Conservation (phyloP, 1,284 basidiomycete species). For the Boletus semigastroideus region DNA sequence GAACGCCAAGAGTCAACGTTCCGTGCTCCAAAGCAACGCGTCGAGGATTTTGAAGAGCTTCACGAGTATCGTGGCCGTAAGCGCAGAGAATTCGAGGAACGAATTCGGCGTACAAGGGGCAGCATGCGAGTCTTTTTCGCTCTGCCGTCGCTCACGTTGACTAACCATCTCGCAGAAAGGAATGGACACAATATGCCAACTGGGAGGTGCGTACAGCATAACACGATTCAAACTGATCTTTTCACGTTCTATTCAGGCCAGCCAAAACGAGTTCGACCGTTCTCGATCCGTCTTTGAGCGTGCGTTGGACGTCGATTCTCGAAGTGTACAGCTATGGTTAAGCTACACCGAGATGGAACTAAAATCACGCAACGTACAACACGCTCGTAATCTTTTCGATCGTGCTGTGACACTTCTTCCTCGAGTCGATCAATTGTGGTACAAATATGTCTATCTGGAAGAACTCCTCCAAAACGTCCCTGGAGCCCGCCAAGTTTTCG, state of each 20-base stretch:
- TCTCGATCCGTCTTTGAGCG: conserved; percentile 96
- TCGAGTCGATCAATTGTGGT: conserved; percentile 94
- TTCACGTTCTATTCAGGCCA: conserved; percentile 56
- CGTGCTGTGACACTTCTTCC: conserved; percentile 95
- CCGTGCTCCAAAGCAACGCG: conserved; percentile 88
- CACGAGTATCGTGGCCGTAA: conserved; percentile 95
- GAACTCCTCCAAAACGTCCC: conserved; percentile 95
- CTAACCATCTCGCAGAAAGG: conserved; percentile 50
- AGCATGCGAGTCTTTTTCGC: conserved; percentile 62
- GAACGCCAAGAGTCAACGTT: conserved; percentile 93
- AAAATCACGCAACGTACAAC: conserved; percentile 95
- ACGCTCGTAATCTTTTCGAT: conserved; percentile 96
- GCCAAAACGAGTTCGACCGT: conserved; percentile 93
- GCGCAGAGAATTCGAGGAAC: conserved; percentile 95
- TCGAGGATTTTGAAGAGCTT: conserved; percentile 97
- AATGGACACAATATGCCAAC: conserved; percentile 82
- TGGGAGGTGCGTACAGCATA: conserved; percentile 58
- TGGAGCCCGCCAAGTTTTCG: conserved; percentile 95
- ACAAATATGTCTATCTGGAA: conserved; percentile 98
- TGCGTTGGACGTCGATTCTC: conserved; percentile 92
- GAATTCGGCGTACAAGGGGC: conserved; percentile 86
- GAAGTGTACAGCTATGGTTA: conserved; percentile 90
- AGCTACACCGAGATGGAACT: conserved; percentile 99
- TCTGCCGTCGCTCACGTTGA: not conserved
- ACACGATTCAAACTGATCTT: not conserved